phyloP scores from a whole-genome alignment of 163 green algal species.

The Chloromonas sp. region DNA sequence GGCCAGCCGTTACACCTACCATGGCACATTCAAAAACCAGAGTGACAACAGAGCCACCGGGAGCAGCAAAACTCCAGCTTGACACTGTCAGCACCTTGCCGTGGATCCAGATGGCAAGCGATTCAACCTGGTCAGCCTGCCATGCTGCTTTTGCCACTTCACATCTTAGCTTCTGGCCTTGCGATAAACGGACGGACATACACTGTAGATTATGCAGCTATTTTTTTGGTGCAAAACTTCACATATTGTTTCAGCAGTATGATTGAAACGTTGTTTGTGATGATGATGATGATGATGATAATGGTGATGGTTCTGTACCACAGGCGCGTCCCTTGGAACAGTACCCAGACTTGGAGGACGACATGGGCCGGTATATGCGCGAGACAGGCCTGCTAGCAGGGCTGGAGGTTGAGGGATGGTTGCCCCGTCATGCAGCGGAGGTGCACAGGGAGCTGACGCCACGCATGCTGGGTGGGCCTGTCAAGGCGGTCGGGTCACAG shows the following conservation, averaged over 20 bases:
- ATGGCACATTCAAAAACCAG: too few species aligned
- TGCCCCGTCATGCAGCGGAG: background rate
- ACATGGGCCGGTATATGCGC: constrained; percentile 9
- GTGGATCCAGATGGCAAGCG: too few species aligned
- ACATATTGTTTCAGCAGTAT: background rate
- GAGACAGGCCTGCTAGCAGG: constrained; percentile 6
- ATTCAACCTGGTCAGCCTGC: too few species aligned
- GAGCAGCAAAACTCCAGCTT: too few species aligned
- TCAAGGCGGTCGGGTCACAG: background rate
- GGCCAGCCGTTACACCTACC: background rate
- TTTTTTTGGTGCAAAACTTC: background rate
- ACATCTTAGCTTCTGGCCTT: too few species aligned
- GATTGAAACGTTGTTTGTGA: background rate
- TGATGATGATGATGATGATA: background rate
- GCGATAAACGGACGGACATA: background rate
- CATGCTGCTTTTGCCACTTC: too few species aligned
- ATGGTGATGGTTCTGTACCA: background rate
- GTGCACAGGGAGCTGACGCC: constrained; percentile 5
- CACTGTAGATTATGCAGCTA: background rate
- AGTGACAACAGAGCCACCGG: too few species aligned
- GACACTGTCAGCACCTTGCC: too few species aligned
- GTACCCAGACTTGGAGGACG: constrained; percentile 9
- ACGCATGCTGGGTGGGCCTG: background rate
- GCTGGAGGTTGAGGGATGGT: background rate
- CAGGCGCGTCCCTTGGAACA: constrained; percentile 15